Base-by-base conservation (phyloP, 805 yeast genomes). In the Yarrowia deformans region DNA sequence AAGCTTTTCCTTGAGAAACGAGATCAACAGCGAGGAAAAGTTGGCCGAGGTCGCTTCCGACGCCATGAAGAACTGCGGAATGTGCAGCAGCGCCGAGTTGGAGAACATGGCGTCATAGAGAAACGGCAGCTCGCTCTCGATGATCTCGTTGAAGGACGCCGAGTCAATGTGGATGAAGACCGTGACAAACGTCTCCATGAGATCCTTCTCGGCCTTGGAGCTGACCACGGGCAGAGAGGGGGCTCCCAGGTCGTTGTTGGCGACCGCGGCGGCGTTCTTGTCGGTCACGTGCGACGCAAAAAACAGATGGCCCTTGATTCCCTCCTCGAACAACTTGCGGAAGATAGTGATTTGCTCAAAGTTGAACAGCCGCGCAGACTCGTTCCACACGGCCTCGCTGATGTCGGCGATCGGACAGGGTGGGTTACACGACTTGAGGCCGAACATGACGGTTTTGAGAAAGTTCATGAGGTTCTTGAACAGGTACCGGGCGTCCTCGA, bases 21-120 rank as follows among this genome's bases (percentile, higher is more conserved):
- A 84, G 35, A 95, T 85, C 74, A 95, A 80, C 0, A 93, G 85
- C 9, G 97, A 94, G 0, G 95, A 90, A 74, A 93, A 94, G 74
- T 93, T 93, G 18, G 97, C 91, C 0, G 97, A 90, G 0, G 97
- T 92, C n/a, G 91, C 86, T 76, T 95, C 99, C 74, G 92, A 92
- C 0, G 98, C 97, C 71, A 94, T 81, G 78, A 95, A 93, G 75
- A 93, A 91, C 78, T 96, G 98, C 0, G 98, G 97, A 69, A 95
- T 86, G 74, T 94, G 97, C 23, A 96, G 81, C 66, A 94, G 79
- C 0, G 97, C 93, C 1, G 96, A 90, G 77, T 94, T 95, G 29
- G 87, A 84, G 67, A 93, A 80, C 87, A 92, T 90, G 2, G 91
- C 85, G 14, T 90, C 88, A 74, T 91, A 92, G 77, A 93, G 81